Conservation (phyloP, 2,329 filamentous ascomycete genomes). For the Arthrobotrys pseudoclavata region DNA sequence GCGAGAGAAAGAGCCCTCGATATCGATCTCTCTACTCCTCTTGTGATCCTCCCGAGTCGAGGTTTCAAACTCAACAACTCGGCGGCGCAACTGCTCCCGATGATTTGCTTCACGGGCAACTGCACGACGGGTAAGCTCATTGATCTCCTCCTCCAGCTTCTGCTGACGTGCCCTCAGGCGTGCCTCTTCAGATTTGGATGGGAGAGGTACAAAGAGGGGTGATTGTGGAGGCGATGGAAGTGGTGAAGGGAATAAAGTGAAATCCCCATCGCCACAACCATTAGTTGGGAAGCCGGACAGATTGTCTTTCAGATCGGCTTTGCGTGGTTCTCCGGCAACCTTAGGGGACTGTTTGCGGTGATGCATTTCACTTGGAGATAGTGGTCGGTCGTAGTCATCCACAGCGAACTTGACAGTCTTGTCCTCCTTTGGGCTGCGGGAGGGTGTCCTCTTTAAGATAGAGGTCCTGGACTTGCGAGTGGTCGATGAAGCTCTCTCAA, state of each 20-base stretch:
- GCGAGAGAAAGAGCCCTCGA: conserved; percentile 58
- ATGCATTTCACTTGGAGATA: conserved; percentile 52
- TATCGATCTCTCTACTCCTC: conserved; percentile 58
- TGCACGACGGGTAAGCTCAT: conserved; percentile 53
- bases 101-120: conserved; percentile 57
- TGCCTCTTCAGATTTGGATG: conserved; percentile 45
- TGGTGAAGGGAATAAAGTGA: conserved; percentile 58
- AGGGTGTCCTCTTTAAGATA: conserved; percentile 49
- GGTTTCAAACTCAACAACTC: conserved; percentile 54
- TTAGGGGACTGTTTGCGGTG: conserved; percentile 53
- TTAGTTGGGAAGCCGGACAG: conserved; percentile 49
- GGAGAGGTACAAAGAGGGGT: conserved; percentile 49
- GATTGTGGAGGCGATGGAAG: conserved; percentile 56
- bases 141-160: conserved; percentile 57
- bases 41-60: conserved; percentile 44
- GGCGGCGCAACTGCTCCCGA: conserved; percentile 57
- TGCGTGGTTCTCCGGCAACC: conserved; percentile 49
- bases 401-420: conserved; percentile 60
- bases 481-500: conserved; percentile 39
- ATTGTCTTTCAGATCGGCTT: conserved; percentile 48
- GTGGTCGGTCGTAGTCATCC: conserved; percentile 59
- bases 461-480: conserved; percentile 43
- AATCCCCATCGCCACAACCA: conserved; percentile 55
- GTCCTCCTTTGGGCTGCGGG: conserved; percentile 47
- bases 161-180: conserved; percentile 56